phyloP scores from a whole-genome alignment of 352 stramenopile genomes.

The Globisporangium emineosum region DNA sequence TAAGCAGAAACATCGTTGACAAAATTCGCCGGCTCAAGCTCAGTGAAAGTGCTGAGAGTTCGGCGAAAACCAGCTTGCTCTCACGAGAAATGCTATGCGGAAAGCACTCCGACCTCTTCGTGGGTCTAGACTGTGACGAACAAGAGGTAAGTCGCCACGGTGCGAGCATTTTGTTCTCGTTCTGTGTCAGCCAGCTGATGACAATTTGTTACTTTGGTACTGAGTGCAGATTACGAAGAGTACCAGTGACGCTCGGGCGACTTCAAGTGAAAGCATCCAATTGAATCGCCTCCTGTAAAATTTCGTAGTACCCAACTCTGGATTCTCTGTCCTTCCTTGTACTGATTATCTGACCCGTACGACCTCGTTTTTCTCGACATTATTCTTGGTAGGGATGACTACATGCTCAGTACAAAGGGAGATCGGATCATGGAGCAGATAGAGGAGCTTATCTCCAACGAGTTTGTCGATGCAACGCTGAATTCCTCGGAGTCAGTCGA shows the following conservation, averaged over 20 bases:
- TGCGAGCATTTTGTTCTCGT: not conserved
- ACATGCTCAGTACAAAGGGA: constrained; percentile 42
- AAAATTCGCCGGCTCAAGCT: constrained; percentile 6
- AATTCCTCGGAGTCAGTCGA: not conserved
- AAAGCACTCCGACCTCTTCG: constrained; percentile 5
- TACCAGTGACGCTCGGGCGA: not conserved
- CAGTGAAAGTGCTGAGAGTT: not conserved
- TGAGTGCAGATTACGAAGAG: not conserved
- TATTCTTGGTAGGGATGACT: constrained; percentile 31
- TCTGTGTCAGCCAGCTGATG: not conserved
- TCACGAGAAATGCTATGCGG: not conserved
- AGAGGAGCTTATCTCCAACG: constrained; percentile 31
- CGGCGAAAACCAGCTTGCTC: not conserved
- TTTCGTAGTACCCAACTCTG: not conserved
- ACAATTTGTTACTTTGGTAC: not conserved
- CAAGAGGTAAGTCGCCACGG: constrained; percentile 6
- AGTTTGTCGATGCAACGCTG: not conserved
- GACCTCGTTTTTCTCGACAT: not conserved
- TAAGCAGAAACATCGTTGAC: constrained; percentile 8
- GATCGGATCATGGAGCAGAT: constrained; percentile 50
- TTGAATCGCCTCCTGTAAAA: constrained; percentile 42
- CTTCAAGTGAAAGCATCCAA: constrained; percentile 21
- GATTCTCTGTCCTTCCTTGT: not conserved
- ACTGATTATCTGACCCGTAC: not conserved
- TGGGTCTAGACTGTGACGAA: too few species aligned